Evolutionary conservation across 1,139 yeast species (phyloP), one percentile per base, ranked within the genome.

Genomic region (Meyerozyma elateridarum): DNA sequence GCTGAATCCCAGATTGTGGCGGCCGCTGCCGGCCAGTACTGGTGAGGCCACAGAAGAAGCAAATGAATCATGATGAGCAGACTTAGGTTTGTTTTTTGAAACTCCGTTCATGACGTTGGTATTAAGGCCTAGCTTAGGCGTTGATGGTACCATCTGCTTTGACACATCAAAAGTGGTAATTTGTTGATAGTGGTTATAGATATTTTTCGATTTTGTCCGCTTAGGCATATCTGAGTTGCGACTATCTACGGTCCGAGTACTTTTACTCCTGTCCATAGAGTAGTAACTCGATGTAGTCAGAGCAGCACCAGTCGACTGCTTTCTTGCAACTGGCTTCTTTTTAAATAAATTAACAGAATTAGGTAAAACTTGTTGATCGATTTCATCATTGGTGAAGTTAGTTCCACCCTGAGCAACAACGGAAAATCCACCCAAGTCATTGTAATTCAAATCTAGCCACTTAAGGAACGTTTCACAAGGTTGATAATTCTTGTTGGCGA

Each of bases 391-490:
- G n/a, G 33, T 30, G 19, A 36, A 20, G 13, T 15, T 8, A 11
- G 15, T 18, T 2, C 9, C 18, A 4, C 27, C 38, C 5, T 33
- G 37, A n/a, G n/a, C n/a, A n/a, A n/a, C n/a, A n/a, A 32, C 45
- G 3, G 38, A 29, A 21, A 42, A 39, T 5, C 48, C 48, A 5
- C 45, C 44, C 20, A 38, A 31, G 11, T 30, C 33, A 8, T 37
- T 32, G 30, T 33, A 44, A 12, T 26, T 25, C 4, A 49, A 33
- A 22, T 54, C 58, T 19, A 67, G 44, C 73, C 72, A 67, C 29
- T 52, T 51, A 15, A 52, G 40, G 28, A 65, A 46, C 4, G 51
- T 49, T 4, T 46, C 43, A 3, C 55, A 50, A 2, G 49, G 47
- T 35, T 56, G 64, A 38, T 48, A 57, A 22, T 48, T 45, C 31